Evolutionary conservation across 225 moss, liverwort and hornwort genomes (phyloP).

Genomic region (Physcomitrellopsis africana): DNA sequence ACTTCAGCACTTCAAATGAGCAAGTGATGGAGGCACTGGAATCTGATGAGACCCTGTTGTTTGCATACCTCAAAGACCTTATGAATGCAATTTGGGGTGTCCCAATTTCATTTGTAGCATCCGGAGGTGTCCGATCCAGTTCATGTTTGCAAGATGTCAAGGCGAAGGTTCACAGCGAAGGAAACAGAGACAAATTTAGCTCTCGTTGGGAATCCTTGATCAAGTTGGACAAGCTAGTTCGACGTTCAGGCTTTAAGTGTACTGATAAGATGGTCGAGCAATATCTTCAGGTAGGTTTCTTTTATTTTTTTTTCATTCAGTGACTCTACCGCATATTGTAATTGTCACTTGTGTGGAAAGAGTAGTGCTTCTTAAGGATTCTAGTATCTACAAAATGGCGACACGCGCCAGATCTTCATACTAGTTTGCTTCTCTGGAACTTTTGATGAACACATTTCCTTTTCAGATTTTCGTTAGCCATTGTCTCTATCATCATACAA

Average conservation of each 20-base stretch:
- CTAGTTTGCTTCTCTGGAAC: too few species aligned
- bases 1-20: constrained; percentile 53
- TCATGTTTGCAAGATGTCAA: too few species aligned
- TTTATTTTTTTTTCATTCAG: background rate
- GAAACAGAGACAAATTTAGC: too few species aligned
- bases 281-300: constrained; percentile 54
- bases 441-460: too few species aligned
- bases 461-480: too few species aligned
- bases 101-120: background rate
- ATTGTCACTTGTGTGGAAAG: background rate
- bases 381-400: too few species aligned
- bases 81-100: constrained; percentile 55
- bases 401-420: too few species aligned
- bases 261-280: constrained; percentile 64
- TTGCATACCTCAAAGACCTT: constrained; percentile 63
- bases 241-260: constrained; percentile 54
- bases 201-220: constrained; percentile 35
- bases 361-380: background rate
- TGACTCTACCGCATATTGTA: background rate
- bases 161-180: too few species aligned
- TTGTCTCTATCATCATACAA: too few species aligned
- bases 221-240: constrained; percentile 47
- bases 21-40: constrained; percentile 46
- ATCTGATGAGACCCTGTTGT: constrained; percentile 53
- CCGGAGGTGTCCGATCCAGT: background rate